Evolutionary conservation across 495 filamentous ascomycete species (phyloP), one percentile per base, ranked within the genome.

Genomic region (Corynascus novoguineensis): DNA sequence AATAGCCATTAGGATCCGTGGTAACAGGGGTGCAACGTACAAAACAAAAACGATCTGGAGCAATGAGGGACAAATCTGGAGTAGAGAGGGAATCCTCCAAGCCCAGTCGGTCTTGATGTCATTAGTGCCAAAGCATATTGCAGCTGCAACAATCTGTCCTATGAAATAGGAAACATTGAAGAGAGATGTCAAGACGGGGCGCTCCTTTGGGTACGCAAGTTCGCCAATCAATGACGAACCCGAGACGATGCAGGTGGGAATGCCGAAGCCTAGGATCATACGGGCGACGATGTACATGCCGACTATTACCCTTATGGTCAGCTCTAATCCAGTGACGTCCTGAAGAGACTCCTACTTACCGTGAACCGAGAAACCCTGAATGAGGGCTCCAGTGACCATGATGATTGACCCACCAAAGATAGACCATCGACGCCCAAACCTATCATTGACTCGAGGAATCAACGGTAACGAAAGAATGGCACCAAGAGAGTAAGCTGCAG

Each of bases 81-180:
- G 72, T 17, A 81, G 68, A 1, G 82, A 86, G 0, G 84, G 85
- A 27, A 87, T 84, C 31, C 83, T 66, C 85, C 84, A 87, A 7
- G 80, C 75, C 83, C 83, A 86, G 48, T 84, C 71, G 60, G 61
- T 75, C 10, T 66, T 10, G 47, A 85, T 82, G 32, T 65, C 71
- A 63, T 82, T 78, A 4, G 83, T 87, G 4, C 81, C 83, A 25
- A 84, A 75, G 12, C 74, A 76, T 15, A 86, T 79, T 12, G 74
- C 78, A 0, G 82, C 81, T 11, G 84, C 84, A 17, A 80, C 70
- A 44, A 86, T 80, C 51, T 80, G 76, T 6, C 85, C 84, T 47
- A 85, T 70, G 73, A 76, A 88, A 67, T 82, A 88, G 8, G 78
- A 74, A n/a, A 74, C 79, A 64, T 88, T 87, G 74, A 87, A 87